phyloP scores from a whole-genome alignment of 495 filamentous ascomycete species.

The Xylaria acuta region DNA sequence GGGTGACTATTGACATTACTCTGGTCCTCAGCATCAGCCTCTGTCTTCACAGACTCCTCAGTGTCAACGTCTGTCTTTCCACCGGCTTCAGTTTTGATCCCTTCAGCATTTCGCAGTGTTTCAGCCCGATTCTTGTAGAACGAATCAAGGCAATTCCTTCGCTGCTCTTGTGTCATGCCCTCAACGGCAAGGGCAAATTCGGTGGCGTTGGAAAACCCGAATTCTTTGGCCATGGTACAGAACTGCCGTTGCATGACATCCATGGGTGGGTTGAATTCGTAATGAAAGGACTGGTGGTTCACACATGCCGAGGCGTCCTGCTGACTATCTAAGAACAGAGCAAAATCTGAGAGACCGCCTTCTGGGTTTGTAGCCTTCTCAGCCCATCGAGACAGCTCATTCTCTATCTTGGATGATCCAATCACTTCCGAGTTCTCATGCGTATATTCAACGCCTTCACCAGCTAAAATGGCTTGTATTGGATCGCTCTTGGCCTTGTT shows the following conservation, averaged over 20 bases:
- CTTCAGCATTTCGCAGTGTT: conserved; percentile 34
- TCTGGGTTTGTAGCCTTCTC: conserved; percentile 65
- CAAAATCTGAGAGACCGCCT: conserved; percentile 40
- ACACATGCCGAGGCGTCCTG: conserved; percentile 23
- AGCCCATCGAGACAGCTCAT: conserved; percentile 75
- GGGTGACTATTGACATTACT: neutral
- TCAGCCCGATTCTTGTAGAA: conserved; percentile 70
- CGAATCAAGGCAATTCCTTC: conserved; percentile 76
- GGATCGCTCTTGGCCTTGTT: conserved; percentile 67
- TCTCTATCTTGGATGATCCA: conserved; percentile 85
- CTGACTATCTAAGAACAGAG: conserved; percentile 46
- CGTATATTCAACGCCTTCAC: conserved; percentile 91
- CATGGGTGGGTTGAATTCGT: conserved; percentile 75
- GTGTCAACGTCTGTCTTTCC: conserved; percentile 23
- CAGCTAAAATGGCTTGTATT: conserved; percentile 85
- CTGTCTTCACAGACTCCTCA: conserved; percentile 24
- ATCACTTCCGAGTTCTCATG: conserved; percentile 97
- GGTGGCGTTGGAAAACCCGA: conserved; percentile 76
- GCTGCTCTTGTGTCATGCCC: conserved; percentile 86
- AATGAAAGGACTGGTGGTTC: conserved; percentile 51
- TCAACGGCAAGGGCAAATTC: conserved; percentile 96
- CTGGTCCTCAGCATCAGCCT: conserved; percentile 13
- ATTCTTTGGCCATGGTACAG: conserved; percentile 82
- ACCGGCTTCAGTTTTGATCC: conserved; percentile 18
- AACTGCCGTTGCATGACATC: conserved; percentile 84